phyloP scores from a whole-genome alignment of 345 rosid genomes.

The Chamaenerion angustifolium region DNA sequence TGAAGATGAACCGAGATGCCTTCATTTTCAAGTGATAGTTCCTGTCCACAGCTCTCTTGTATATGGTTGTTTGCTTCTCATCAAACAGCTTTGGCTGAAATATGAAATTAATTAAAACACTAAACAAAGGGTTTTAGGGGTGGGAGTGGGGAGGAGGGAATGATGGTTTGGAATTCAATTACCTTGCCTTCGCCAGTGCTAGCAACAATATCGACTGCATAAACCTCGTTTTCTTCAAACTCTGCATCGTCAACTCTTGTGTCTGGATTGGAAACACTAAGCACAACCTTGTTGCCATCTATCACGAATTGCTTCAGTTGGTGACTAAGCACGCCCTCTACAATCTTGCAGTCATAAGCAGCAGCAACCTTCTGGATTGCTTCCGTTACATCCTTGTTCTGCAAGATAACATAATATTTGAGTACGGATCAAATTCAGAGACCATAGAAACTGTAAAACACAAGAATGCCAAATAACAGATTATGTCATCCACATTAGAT shows the following conservation, averaged over 20 bases:
- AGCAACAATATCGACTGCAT: constrained; percentile 71
- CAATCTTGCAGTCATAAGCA: constrained; percentile 95
- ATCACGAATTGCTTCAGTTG: constrained; percentile 83
- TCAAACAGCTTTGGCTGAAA: constrained; percentile 62
- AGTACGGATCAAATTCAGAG: too few species aligned
- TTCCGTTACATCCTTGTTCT: constrained; percentile 91
- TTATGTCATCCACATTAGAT: too few species aligned
- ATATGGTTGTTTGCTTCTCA: too few species aligned
- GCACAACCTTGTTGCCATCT: constrained; percentile 74
- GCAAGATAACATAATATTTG: constrained; percentile 10
- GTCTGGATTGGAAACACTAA: constrained; percentile 64
- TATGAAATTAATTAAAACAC: constrained; percentile 3
- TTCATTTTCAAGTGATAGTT: constrained; percentile 93
- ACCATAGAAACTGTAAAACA: too few species aligned
- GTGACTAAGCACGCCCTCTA: constrained; percentile 95
- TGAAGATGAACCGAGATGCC: constrained; percentile 91
- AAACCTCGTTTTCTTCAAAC: constrained; percentile 95
- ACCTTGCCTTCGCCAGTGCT: constrained; percentile 99
- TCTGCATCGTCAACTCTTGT: constrained; percentile 88
- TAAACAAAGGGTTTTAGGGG: too few species aligned
- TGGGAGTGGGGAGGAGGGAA: neutral
- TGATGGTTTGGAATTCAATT: constrained; percentile 3
- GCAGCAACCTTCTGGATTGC: constrained; percentile 94
- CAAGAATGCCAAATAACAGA: too few species aligned
- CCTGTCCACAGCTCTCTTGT: constrained; percentile 39